Evolutionary conservation across 768 basidiomycete species (phyloP), one percentile per base, ranked within the genome.

Genomic region (Amanita molliuscula): DNA sequence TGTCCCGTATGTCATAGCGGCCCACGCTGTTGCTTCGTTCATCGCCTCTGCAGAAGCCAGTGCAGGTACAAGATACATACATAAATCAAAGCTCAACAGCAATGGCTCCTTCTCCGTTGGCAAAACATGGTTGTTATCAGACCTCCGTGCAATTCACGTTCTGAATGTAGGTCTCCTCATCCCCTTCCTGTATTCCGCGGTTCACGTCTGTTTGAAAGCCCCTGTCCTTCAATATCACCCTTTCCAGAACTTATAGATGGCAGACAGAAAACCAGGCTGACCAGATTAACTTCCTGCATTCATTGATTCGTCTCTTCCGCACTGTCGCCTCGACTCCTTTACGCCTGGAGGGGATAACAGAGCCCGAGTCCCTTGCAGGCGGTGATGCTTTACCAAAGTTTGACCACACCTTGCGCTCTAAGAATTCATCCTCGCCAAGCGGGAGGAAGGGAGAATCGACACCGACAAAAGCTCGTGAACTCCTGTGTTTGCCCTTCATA

Each of bases 101-200:
- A 98, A 97, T 61, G 85, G 88, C 29, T 78, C 90, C 0, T 98
- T 95, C 66, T 96, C 92, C 6, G 90, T 98, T 43, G 96, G 96
- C 5, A 99, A 99, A 71, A 91, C 95, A 1, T 99, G 96, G 96
- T 76, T 71, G 53, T 67, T 98, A 44, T 64, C 79, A 36, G 94
- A 97, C 65, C 73, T 98, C 57, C 78, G 87, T 54, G 80, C 69
- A 34, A 62, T 99, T 40, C 84, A 94, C 55, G 84, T 95, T 42
- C 52, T 77, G 31, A 76, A 74, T 61, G 93, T 95, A 63, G 60
- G 82, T 70, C 2, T 33, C 15, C 23, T 42, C 55, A 57, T 36
- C 46, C 53, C 16, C 44, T 40, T 13, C 26, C 46, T 1, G 34
- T 35, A 44, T 47, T 29, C 20, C 18, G 8, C 15, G 23, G 11